These are phyloP conservation scores for Colletotrichum ledebouriae DNA, from an alignment of 2,329 filamentous ascomycete genomes.

Conservation along the genomic window DNA sequence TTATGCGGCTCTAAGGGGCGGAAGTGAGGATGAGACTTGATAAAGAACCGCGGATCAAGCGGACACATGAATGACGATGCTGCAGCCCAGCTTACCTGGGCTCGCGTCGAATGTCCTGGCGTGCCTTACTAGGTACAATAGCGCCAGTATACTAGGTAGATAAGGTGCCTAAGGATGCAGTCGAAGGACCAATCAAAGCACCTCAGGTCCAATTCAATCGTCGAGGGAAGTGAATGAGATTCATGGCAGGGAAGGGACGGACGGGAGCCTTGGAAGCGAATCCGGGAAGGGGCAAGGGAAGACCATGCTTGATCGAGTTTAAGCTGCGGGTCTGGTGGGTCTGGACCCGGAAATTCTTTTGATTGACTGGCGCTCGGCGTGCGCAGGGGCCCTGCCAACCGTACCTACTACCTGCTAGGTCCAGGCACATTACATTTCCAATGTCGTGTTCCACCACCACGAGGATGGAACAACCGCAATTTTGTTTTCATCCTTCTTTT, in stretches of 20 bases:
- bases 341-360: conserved; percentile 7
- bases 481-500: not conserved
- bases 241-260: not conserved
- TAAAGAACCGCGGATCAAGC: not conserved
- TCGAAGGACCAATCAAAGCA: not conserved
- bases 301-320: conserved; percentile 30
- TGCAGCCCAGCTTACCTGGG: too few species aligned
- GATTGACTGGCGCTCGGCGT: conserved; percentile 30
- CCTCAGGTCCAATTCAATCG: not conserved
- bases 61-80: not conserved
- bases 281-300: conserved; percentile 16
- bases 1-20: conserved; percentile 3
- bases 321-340: conserved; percentile 13
- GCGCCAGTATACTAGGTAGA: not conserved
- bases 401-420: too few species aligned
- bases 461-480: not conserved
- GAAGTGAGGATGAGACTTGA: conserved; percentile 4
- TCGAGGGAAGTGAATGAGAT: too few species aligned
- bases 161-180: not conserved
- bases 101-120: not conserved
- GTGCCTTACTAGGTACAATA: not conserved
- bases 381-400: conserved; percentile 4
- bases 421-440: not conserved
- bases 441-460: conserved; percentile 22
- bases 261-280: too few species aligned